These are phyloP conservation scores for Scheffersomyces cryptocercus DNA, from an alignment of 1,139 yeast genomes.

Conservation along the genomic window DNA sequence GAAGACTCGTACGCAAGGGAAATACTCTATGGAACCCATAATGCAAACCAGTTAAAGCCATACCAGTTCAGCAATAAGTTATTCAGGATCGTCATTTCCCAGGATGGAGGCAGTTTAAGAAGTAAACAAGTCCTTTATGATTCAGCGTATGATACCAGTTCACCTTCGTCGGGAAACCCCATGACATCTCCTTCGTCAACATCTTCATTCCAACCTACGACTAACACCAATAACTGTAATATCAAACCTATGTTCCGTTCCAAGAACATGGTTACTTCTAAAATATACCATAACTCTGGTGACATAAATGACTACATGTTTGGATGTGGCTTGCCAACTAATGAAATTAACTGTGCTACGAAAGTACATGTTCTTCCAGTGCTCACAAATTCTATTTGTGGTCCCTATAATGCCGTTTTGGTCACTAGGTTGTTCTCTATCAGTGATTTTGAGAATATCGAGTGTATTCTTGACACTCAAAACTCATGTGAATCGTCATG, in stretches of 20 bases:
- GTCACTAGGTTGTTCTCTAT: conserved; percentile 49
- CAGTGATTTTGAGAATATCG: conserved; percentile 23
- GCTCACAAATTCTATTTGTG: conserved; percentile 30
- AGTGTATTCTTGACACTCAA: conserved; percentile 7
- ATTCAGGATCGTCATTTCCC: conserved; percentile 49
- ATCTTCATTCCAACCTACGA: neutral
- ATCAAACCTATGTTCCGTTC: conserved; percentile 1
- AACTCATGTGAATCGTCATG: conserved; percentile 16
- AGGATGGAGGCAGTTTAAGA: conserved; percentile 53
- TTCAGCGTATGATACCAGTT: conserved; percentile 28
- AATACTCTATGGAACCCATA: conserved; percentile 43
- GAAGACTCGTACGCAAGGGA: conserved; percentile 48
- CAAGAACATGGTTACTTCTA: conserved; percentile 20
- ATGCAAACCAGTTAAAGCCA: conserved; percentile 29
- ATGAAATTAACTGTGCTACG: conserved; percentile 45
- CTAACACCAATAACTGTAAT: conserved; percentile 4
- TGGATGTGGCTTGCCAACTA: conserved; percentile 57
- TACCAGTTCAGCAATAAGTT: conserved; percentile 32
- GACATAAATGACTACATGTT: conserved; percentile 56
- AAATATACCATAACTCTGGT: conserved; percentile 38
- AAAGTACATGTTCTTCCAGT: conserved; percentile 52
- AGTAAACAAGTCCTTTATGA: conserved; percentile 52
- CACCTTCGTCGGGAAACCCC: neutral
- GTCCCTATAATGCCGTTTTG: conserved; percentile 37
- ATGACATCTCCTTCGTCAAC: neutral